Conservation (phyloP, 345 rosid genomes). For the Dipteronia dyeriana region DNA sequence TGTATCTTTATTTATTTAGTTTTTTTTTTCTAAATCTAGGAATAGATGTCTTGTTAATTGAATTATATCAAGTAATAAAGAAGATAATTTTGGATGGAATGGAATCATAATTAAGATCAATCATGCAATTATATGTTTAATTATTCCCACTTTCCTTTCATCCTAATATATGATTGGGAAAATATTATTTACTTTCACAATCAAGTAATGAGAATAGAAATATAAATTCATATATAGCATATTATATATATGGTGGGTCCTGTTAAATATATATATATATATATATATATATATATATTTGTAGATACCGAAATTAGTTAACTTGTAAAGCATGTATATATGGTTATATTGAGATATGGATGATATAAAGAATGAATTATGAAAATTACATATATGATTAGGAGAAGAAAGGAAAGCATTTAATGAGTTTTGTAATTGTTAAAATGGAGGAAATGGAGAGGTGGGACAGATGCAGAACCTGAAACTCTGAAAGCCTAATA, state of each 20-base stretch:
- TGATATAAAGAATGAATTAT: too few species aligned
- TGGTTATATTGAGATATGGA: too few species aligned
- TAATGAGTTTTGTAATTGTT: background rate
- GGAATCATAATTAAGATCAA: background rate
- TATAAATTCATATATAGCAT: too few species aligned
- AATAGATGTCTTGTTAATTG: background rate
- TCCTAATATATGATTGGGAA: too few species aligned
- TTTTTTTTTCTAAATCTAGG: background rate
- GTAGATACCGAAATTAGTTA: too few species aligned
- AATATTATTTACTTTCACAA: background rate
- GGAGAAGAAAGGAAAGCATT: background rate
- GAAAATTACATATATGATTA: background rate
- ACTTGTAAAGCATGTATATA: too few species aligned
- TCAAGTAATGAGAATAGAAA: too few species aligned
- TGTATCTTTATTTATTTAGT: background rate
- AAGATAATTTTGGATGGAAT: background rate
- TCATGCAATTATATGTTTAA: background rate
- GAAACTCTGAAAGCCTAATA: constrained; percentile 23
- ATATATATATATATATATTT: too few species aligned
- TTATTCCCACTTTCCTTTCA: background rate
- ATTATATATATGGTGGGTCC: background rate
- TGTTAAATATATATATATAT: background rate
- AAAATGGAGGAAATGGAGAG: background rate
- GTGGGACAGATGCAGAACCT: constrained; percentile 26
- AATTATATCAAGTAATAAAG: background rate